phyloP scores from a whole-genome alignment of 768 basidiomycete genomes.

The Auricularia sp. region DNA sequence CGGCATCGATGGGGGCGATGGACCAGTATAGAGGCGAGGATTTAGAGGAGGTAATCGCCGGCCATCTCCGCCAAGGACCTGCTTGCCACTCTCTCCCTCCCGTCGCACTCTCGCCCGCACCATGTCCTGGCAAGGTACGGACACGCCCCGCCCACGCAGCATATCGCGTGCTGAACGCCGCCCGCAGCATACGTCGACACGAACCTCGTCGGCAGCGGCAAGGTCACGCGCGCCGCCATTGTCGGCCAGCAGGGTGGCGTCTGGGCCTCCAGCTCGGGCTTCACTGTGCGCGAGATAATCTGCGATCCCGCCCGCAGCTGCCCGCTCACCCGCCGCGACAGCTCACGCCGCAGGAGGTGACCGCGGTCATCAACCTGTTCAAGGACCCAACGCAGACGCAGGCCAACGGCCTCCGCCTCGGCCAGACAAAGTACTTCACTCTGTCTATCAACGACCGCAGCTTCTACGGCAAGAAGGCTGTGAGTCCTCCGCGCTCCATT shows the following conservation, averaged over 20 bases:
- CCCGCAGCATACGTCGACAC: slow-evolving; percentile 68
- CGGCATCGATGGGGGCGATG: neutral
- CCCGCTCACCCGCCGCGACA: slow-evolving; percentile 18
- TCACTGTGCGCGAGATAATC: slow-evolving; percentile 35
- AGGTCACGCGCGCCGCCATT: slow-evolving; percentile 69
- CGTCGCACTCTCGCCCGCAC: neutral
- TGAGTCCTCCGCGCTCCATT: slow-evolving; percentile 28
- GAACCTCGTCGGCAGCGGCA: slow-evolving; percentile 66
- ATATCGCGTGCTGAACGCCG: neutral
- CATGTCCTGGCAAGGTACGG: slow-evolving; percentile 68
- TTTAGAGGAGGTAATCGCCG: neutral
- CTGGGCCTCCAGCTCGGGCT: slow-evolving; percentile 60
- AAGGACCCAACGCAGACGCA: slow-evolving; percentile 29
- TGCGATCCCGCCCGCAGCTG: neutral
- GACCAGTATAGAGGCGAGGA: neutral
- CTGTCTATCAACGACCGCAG: slow-evolving; percentile 39
- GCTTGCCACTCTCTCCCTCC: neutral
- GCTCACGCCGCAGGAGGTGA: slow-evolving; percentile 59
- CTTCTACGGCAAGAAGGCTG: slow-evolving; percentile 71
- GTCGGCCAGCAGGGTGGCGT: slow-evolving; percentile 64
- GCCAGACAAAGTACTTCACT: slow-evolving; percentile 67
- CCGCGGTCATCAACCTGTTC: slow-evolving; percentile 42
- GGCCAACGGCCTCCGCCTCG: slow-evolving; percentile 53
- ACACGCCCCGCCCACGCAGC: neutral
- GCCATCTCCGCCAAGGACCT: neutral